These are phyloP conservation scores for Geosiphon pyriformis DNA, from an alignment of 192 early-diverging fungal species.

Conservation along the genomic window DNA sequence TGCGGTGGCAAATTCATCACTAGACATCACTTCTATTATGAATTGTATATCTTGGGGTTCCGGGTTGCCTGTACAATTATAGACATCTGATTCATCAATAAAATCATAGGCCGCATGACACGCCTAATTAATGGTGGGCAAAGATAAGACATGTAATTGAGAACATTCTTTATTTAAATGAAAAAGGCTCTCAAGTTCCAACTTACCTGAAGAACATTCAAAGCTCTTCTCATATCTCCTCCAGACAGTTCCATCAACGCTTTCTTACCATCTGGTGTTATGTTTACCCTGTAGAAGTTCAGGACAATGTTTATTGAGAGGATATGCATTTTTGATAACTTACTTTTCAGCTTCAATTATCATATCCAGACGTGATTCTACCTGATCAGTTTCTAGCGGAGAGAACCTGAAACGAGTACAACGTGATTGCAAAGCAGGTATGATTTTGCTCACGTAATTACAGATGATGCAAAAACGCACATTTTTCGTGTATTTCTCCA, in stretches of 20 bases:
- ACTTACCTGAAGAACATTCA: slow-evolving; percentile 87
- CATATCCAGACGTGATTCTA: slow-evolving; percentile 68
- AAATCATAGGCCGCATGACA: slow-evolving; percentile 79
- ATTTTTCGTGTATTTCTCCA: slow-evolving; percentile 97
- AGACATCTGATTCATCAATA: slow-evolving; percentile 76
- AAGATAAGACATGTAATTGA: neutral
- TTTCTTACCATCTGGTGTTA: slow-evolving; percentile 70
- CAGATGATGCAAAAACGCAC: slow-evolving; percentile 99
- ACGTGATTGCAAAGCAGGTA: slow-evolving; percentile 96
- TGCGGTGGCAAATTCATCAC: slow-evolving; percentile 78
- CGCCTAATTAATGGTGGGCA: slow-evolving; percentile 30
- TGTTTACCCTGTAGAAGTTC: slow-evolving; percentile 51
- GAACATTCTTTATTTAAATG: neutral
- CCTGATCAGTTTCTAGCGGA: slow-evolving; percentile 74
- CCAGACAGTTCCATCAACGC: slow-evolving; percentile 79
- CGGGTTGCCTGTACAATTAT: slow-evolving; percentile 90
- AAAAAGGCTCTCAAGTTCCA: neutral
- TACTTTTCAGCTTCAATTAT: slow-evolving; percentile 66
- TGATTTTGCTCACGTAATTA: slow-evolving; percentile 97
- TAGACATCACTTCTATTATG: slow-evolving; percentile 73
- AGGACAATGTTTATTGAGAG: neutral
- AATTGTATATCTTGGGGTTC: slow-evolving; percentile 79
- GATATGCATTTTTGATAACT: slow-evolving; percentile 24
- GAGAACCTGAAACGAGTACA: slow-evolving; percentile 96
- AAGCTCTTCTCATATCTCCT: slow-evolving; percentile 96